Evolutionary conservation across 2,329 filamentous ascomycete species (phyloP).

Genomic region (Pseudogymnoascus sp.): DNA sequence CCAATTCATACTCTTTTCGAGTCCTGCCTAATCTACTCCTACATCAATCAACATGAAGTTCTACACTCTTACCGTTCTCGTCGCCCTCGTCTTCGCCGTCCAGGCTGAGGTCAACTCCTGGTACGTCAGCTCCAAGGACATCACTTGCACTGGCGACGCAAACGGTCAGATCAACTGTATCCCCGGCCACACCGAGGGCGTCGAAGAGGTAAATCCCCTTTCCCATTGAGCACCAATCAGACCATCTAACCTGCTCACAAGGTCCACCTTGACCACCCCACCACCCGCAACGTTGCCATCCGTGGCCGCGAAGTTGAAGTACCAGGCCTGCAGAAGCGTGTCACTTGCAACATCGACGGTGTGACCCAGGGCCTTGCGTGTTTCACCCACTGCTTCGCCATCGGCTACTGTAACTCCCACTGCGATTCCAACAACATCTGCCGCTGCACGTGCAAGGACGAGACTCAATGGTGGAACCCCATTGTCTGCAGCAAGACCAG

Average conservation of each 20-base stretch:
- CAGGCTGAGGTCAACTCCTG: slow-evolving; percentile 9
- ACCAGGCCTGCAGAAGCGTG: slow-evolving; percentile 11
- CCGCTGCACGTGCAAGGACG: slow-evolving; percentile 11
- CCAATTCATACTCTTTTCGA: background rate
- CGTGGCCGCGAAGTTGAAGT: slow-evolving; percentile 10
- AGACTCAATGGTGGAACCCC: slow-evolving; percentile 12
- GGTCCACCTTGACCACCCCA: slow-evolving; percentile 4
- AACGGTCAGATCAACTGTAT: slow-evolving; percentile 10
- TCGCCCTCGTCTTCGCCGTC: background rate
- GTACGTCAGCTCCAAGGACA: slow-evolving; percentile 10
- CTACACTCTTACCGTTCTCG: background rate
- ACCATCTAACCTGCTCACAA: background rate
- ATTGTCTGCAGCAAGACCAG: slow-evolving; percentile 12
- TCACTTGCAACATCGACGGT: slow-evolving; percentile 13
- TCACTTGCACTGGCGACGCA: slow-evolving; percentile 10
- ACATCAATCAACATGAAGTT: background rate
- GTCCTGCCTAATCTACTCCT: background rate
- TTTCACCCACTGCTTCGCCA: slow-evolving; percentile 11
- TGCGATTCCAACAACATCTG: slow-evolving; percentile 11
- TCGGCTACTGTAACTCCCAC: slow-evolving; percentile 12
- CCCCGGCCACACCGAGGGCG: slow-evolving; percentile 9
- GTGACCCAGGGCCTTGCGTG: slow-evolving; percentile 10
- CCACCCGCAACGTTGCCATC: slow-evolving; percentile 7
- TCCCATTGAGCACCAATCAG: background rate
- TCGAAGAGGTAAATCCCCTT: background rate